These are phyloP conservation scores for Cucurbitaria berberidis DNA, from an alignment of 2,329 filamentous ascomycete genomes.

Conservation along the genomic window DNA sequence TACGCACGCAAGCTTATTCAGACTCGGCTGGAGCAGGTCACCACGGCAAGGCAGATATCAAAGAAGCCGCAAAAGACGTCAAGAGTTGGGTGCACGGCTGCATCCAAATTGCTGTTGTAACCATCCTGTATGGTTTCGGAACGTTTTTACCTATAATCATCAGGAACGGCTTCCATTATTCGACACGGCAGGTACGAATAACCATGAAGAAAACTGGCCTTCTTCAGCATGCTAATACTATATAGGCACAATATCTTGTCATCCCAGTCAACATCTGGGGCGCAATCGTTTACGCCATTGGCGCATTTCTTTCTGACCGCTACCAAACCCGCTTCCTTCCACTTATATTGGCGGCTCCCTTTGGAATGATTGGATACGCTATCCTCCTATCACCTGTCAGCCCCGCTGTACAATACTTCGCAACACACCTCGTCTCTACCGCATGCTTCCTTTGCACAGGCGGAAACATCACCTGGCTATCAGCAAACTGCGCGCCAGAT, in stretches of 20 bases:
- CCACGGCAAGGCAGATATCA: constrained; percentile 39
- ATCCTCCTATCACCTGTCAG: constrained; percentile 38
- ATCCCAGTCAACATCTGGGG: constrained; percentile 54
- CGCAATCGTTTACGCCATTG: constrained; percentile 49
- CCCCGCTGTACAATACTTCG: constrained; percentile 36
- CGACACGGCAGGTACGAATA: constrained; percentile 47
- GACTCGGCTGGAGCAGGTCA: constrained; percentile 38
- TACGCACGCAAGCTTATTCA: constrained; percentile 39
- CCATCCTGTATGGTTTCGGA: constrained; percentile 49
- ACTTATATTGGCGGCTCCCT: constrained; percentile 39
- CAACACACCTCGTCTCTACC: constrained; percentile 43
- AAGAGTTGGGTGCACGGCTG: constrained; percentile 44
- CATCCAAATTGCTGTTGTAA: constrained; percentile 50
- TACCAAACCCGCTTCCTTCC: constrained; percentile 49
- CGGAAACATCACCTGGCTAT: constrained; percentile 44
- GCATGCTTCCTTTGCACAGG: constrained; percentile 45
- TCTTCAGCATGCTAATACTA: background rate
- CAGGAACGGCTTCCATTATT: constrained; percentile 49
- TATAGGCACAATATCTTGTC: constrained; percentile 45
- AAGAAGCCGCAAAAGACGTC: constrained; percentile 38
- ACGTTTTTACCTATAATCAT: constrained; percentile 54
- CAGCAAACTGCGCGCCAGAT: constrained; percentile 40
- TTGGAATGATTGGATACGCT: constrained; percentile 41
- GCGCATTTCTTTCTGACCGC: constrained; percentile 48
- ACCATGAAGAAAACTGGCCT: too few species aligned